Evolutionary conservation across 2,329 filamentous ascomycete genomes (phyloP), one percentile per base, ranked within the genome.

Genomic region (Alternaria triticina): DNA sequence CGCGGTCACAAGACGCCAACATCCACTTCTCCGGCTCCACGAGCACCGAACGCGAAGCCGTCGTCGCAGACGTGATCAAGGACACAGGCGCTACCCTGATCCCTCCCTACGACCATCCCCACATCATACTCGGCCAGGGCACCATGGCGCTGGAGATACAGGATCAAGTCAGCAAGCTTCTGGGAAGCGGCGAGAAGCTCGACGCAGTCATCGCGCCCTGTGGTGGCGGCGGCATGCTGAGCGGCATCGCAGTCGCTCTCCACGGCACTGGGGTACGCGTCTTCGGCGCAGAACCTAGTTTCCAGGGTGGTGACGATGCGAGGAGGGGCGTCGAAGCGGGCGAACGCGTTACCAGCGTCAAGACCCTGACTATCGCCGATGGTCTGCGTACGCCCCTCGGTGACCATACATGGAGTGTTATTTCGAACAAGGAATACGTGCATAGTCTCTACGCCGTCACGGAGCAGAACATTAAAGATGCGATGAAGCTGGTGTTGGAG

Each of bases 51-150:
- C 89, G 96, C 51, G 93, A 97, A 80, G 91, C 90, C 8, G 88
- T 91, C 8, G 89, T 93, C 1, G 83, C 80, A n/a, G 82, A 88
- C 5, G 88, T 97, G 6, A 86, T 93, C 1, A 82, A 83, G 27
- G 82, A 89, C 62, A 97, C 92, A 1, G 90, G 91, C 44, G 94
- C 93, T 0, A 88, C 90, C 1, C 83, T 97, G 10, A 87, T 99
- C 5, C 94, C 94, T 57, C 94, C 96, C 0, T 97, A 97, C 77
- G 93, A 98, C 79, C 92, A 98, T 80, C 91, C 92, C 3, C 89
- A 97, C 78, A 94, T 97, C 69, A 91, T 98, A 59, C 87, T 97
- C 0, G 95, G 96, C 0, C 94, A 97, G 82, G 96, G 95, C n/a
- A 98, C 95, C 0, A 84, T 92, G 65, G 94, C 89, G 0, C 79